These are phyloP conservation scores for Funneliformis geosporum DNA, from an alignment of 192 early-diverging fungal species.

Conservation along the genomic window DNA sequence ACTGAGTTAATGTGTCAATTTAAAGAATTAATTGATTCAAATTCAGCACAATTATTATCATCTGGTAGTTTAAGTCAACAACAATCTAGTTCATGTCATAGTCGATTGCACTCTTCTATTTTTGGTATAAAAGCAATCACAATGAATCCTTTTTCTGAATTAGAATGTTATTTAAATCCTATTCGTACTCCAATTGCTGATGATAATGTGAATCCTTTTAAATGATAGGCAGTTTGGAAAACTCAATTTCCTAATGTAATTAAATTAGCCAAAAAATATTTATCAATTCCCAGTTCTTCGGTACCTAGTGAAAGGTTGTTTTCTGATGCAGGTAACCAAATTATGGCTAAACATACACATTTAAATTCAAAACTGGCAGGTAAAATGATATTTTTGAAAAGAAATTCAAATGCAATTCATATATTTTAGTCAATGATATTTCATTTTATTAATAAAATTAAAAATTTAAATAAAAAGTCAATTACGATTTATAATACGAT, in stretches of 20 bases:
- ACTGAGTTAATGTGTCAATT: neutral
- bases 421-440: too few relatives aligned
- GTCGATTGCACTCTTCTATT: too few relatives aligned
- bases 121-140: too few relatives aligned
- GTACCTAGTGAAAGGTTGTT: neutral
- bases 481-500: too few relatives aligned
- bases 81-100: too few relatives aligned
- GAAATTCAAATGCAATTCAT: constrained; percentile 2
- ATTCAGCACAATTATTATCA: neutral
- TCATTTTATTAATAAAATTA: too few relatives aligned
- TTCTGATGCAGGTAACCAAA: neutral
- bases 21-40: neutral
- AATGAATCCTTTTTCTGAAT: too few relatives aligned
- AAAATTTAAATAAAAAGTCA: too few relatives aligned
- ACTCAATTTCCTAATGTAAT: neutral
- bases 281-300: neutral
- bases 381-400: constrained; percentile 21
- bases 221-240: neutral
- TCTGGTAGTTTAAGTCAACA: too few relatives aligned
- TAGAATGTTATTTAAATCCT: neutral
- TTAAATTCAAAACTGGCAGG: neutral
- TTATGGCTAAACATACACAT: neutral
- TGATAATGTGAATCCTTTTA: neutral
- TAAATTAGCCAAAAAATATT: constrained; percentile 11
- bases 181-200: neutral